Base-by-base conservation (phyloP, 345 rosid species). In the Aegle marmelos region DNA sequence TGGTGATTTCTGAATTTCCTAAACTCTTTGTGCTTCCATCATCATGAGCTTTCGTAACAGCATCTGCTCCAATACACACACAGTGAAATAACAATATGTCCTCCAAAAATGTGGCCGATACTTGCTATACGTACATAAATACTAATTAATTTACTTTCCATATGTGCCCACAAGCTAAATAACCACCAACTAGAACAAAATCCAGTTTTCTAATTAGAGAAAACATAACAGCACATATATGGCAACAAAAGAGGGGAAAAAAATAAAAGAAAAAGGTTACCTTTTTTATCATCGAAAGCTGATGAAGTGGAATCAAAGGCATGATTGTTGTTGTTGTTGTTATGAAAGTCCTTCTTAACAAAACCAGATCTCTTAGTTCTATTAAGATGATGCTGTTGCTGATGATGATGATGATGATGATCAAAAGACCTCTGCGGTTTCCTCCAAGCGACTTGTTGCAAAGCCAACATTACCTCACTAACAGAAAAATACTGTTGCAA, bases 401-500 rank as follows among this genome's bases (percentile, higher is more conserved):
- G 54, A 0, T 50, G 56, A 2, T 53, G 57, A 50, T 50, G 17
- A 50, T 50, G 56, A 53, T 53, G 57, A 65, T 86, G 95, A 87
- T 95, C 97, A 68, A 80, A 87, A 67, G 62, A 71, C 86, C 86
- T 67, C 59, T 89, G 93, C 57, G 89, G 93, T 58, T 84, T 79
- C 83, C 84, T 84, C 89, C 87, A 82, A 1, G 88, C 84, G n/a
- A 84, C 91, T 74, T 93, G 95, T n/a, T 94, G 94, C 72, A 96
- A 83, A 22, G 90, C 81, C 33, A 86, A 68, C 25, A 80, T 56
- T 54, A 96, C 90, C 68, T 94, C 98, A 0, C 83, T 80, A 9
- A 91, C 81, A 0, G 99, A 82, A 70, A 78, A 90, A 77, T 86
- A 93, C 68, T 90, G 99, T 87, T 94, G 98, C 95, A 96, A 84